Evolutionary conservation across 805 yeast genomes (phyloP), one percentile per base, ranked within the genome.

Genomic region (Pichia thaimueangensis): DNA sequence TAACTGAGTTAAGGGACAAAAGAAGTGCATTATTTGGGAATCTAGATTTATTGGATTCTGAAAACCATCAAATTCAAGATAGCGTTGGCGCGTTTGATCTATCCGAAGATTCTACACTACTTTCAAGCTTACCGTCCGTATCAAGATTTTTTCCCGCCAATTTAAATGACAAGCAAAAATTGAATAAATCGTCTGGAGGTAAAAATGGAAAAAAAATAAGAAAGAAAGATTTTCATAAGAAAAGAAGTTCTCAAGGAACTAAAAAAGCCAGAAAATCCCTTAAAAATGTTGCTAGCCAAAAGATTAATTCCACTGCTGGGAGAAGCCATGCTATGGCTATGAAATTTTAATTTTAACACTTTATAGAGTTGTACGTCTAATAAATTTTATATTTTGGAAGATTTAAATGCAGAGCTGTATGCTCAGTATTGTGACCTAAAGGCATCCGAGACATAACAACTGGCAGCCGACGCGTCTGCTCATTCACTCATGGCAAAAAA

Each of bases 1-100:
- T 64, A 45, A 49, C 43, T 13, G 48, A 50, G 4, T 35, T 64
- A 39, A 29, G 52, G 7, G 35, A 28, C 6, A 39, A 54, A 39
- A 31, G 53, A 43, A 37, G 50, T 46, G 37, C 42, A 53, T 32
- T 47, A 41, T 38, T 40, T 47, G 54, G 43, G 15, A 47, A 33
- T 3, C 15, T 38, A 27, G 15, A 20, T 8, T 31, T 45, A 16
- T 19, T 25, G 4, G 9, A 10, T 11, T 2, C 25, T 16, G 13
- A 12, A 12, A n/a, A 9, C 2, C 11, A 24, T 25, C 30, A 32
- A 9, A 21, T 22, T 9, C 25, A 39, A 25, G 32, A 39, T 22
- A 38, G 41, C 22, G 30, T 17, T 12, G 36, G 22, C 2, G 35
- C 17, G 4, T 17, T 24, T 10, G 37, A 13, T 11, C 16, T 25